Conservation (phyloP, 768 basidiomycete genomes). For the Rhodotorula paludigena region DNA sequence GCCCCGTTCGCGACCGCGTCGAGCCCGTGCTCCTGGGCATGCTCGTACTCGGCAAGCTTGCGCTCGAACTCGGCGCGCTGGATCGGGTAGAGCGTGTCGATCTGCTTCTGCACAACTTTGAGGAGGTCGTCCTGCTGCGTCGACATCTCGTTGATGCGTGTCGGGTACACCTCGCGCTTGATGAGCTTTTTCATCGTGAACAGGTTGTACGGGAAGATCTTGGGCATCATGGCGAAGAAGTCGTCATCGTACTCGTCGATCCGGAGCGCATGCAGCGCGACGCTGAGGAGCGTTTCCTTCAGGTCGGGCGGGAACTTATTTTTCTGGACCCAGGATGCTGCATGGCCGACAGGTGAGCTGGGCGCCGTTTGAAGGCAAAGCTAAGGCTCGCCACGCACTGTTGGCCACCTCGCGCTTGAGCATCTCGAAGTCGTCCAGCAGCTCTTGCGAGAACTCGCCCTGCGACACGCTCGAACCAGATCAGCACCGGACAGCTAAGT, state of each 20-base stretch:
- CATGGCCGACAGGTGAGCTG: slow-evolving; percentile 43
- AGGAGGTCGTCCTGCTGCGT: slow-evolving; percentile 67
- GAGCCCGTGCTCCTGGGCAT: not conserved
- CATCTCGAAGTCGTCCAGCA: slow-evolving; percentile 60
- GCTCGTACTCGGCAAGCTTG: slow-evolving; percentile 2
- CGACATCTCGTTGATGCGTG: slow-evolving; percentile 63
- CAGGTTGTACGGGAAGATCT: slow-evolving; percentile 85
- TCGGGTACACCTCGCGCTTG: slow-evolving; percentile 75
- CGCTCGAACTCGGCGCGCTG: slow-evolving; percentile 58
- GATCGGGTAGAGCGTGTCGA: slow-evolving; percentile 59
- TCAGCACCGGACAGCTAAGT: no score
- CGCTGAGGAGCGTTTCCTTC: slow-evolving; percentile 64
- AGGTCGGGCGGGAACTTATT: slow-evolving; percentile 82
- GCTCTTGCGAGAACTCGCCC: slow-evolving; percentile 63
- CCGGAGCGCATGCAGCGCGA: slow-evolving; percentile 71
- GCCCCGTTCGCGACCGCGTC: not conserved
- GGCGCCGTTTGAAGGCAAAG: not conserved
- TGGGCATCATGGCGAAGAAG: slow-evolving; percentile 84
- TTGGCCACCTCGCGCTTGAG: slow-evolving; percentile 52
- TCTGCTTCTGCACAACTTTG: slow-evolving; percentile 58
- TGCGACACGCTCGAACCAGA: slow-evolving; percentile 8
- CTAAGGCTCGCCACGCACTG: slow-evolving; percentile 27
- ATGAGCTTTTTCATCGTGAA: slow-evolving; percentile 98
- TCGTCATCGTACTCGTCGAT: slow-evolving; percentile 87
- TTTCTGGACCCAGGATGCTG: slow-evolving; percentile 73